Conservation (phyloP, 129 eudicot genomes). For the Erigeron canadensis region DNA sequence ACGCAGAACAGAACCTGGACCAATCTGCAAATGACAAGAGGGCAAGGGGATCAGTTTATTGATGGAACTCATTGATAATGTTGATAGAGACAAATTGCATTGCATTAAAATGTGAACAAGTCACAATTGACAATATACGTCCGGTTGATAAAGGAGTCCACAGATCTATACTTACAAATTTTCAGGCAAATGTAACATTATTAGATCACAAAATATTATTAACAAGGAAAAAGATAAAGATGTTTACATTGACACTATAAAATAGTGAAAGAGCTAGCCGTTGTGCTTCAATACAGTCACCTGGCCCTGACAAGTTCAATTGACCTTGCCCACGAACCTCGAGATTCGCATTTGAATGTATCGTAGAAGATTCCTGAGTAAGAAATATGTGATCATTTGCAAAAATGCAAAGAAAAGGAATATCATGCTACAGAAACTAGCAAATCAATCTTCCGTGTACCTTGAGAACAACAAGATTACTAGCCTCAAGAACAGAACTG, state of each 20-base stretch:
- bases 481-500: constrained; percentile 91
- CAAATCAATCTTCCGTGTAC: constrained; percentile 35
- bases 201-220: background rate
- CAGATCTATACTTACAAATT: background rate
- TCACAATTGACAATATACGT: background rate
- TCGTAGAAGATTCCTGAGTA: constrained; percentile 75
- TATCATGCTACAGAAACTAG: constrained; percentile 9
- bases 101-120: background rate
- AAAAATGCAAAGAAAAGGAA: background rate
- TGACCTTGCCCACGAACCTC: constrained; percentile 99
- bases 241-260: constrained; percentile 80
- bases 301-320: constrained; percentile 90
- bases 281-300: constrained; percentile 88
- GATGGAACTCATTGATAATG: constrained; percentile 1
- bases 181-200: background rate
- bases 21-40: constrained; percentile 57
- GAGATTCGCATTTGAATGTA: constrained; percentile 89
- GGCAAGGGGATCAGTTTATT: constrained; percentile 16
- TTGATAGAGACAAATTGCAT: background rate
- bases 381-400: constrained; percentile 17
- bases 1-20: constrained; percentile 90
- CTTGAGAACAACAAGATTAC: constrained; percentile 91
- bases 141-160: constrained; percentile 6
- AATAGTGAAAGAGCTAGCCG: constrained; percentile 79
- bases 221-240: background rate